phyloP scores from a whole-genome alignment of 805 yeast species.

The Wickerhamomyces bovis region DNA sequence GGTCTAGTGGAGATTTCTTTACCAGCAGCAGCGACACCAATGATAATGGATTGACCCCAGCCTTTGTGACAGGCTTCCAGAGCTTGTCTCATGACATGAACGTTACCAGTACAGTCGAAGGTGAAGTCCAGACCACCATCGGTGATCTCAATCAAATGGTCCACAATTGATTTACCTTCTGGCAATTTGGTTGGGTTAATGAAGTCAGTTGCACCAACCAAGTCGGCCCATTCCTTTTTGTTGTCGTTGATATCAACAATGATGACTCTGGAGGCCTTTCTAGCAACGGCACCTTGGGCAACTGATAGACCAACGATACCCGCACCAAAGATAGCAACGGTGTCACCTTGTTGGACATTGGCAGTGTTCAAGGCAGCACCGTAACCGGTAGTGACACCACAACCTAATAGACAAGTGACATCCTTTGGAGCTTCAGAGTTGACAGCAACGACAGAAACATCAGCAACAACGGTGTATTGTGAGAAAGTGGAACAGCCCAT shows the following conservation, averaged over 20 bases:
- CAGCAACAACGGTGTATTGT: conserved; percentile 97
- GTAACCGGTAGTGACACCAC: conserved; percentile 98
- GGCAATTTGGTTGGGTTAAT: conserved; percentile 77
- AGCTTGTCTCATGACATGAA: conserved; percentile 90
- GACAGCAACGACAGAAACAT: conserved; percentile 91
- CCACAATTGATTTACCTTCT: conserved; percentile 71
- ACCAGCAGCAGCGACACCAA: conserved; percentile 99
- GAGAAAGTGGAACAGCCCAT: conserved; percentile 99
- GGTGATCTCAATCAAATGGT: conserved; percentile 78
- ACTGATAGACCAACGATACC: conserved; percentile 97
- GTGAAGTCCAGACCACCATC: conserved; percentile 97
- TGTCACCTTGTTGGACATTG: conserved; percentile 83
- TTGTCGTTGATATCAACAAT: conserved; percentile 82
- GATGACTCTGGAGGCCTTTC: conserved; percentile 75
- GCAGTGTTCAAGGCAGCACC: conserved; percentile 98
- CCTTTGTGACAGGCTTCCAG: conserved; percentile 98
- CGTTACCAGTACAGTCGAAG: conserved; percentile 98
- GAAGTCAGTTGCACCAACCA: conserved; percentile 95
- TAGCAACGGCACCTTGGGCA: conserved; percentile 86
- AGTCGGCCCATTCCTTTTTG: conserved; percentile 78
- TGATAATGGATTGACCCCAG: conserved; percentile 93
- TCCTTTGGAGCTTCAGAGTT: conserved; percentile 79
- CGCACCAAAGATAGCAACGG: conserved; percentile 94
- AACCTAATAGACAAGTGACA: conserved; percentile 87
- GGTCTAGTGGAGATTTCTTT: conserved; percentile 96